Percentiles rank a stretch among this genome's conserved stretches.
These are phyloP conservation scores for Ustilago nuda DNA, from an alignment of 1,284 basidiomycete species.

Conservation along the genomic window DNA sequence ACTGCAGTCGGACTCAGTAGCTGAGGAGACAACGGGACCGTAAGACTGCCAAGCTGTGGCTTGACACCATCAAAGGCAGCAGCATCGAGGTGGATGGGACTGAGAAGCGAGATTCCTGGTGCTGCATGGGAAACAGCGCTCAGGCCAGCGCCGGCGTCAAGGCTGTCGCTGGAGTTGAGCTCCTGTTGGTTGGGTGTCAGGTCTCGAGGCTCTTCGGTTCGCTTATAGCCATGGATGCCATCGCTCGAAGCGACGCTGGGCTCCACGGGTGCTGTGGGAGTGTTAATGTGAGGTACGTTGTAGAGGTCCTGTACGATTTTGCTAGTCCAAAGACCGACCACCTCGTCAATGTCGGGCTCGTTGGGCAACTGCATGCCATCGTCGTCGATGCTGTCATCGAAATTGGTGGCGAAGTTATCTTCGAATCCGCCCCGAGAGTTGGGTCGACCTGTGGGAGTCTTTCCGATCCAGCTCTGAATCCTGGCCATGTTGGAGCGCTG, in stretches of 20 bases:
- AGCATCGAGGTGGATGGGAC: slow-evolving; percentile 55
- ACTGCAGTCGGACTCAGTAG: slow-evolving; percentile 26
- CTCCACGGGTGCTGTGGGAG: slow-evolving; percentile 15
- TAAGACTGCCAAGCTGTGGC: slow-evolving; percentile 40
- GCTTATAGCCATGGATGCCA: neutral
- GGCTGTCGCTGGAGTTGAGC: neutral
- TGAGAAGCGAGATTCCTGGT: slow-evolving; percentile 44
- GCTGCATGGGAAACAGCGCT: slow-evolving; percentile 4
- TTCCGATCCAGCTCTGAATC: slow-evolving; percentile 49
- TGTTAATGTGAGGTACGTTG: slow-evolving; percentile 21
- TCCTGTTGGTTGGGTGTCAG: neutral
- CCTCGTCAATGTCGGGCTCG: slow-evolving; percentile 37
- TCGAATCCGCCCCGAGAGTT: slow-evolving; percentile 25
- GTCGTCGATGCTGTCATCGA: slow-evolving; percentile 1
- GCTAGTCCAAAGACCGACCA: slow-evolving; percentile 43
- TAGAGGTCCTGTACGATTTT: slow-evolving; percentile 28
- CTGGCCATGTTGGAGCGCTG: slow-evolving; percentile 38
- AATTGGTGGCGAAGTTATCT: slow-evolving; percentile 7
- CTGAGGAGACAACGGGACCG: slow-evolving; percentile 24
- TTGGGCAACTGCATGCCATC: slow-evolving; percentile 13
- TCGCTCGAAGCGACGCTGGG: neutral
- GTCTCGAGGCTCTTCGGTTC: neutral
- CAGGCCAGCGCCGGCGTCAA: slow-evolving; percentile 4
- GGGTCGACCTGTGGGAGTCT: slow-evolving; percentile 32
- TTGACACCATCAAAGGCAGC: slow-evolving; percentile 38